A percentile compares a stretch with the other conserved stretches of the same genome.
Conservation (phyloP, 2,329 filamentous ascomycete genomes). For the Hypoxylon sp. region DNA sequence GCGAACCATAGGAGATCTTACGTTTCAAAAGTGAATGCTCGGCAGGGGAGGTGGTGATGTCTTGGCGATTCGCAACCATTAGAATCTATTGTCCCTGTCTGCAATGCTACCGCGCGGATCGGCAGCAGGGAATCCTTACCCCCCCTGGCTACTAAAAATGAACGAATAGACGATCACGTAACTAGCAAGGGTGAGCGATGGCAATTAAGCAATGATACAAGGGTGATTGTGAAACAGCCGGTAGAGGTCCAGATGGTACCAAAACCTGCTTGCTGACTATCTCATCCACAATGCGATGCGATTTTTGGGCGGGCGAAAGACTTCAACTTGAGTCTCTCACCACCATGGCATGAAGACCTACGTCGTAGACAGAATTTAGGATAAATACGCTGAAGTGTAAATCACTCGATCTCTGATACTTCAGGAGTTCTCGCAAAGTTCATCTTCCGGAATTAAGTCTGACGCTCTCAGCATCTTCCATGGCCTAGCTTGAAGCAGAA, state of each 20-base stretch:
- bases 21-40: conserved; percentile 30
- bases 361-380: neutral
- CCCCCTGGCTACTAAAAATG: conserved; percentile 20
- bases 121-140: conserved; percentile 16
- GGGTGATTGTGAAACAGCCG: conserved; percentile 41
- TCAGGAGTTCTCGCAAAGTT: conserved; percentile 11
- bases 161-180: conserved; percentile 30
- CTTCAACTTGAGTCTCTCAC: conserved; percentile 3
- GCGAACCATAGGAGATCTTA: conserved; percentile 14
- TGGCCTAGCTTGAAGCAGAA: neutral
- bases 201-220: conserved; percentile 27
- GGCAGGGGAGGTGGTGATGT: conserved; percentile 34
- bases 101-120: conserved; percentile 43
- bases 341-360: neutral
- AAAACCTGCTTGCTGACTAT: conserved; percentile 13
- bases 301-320: conserved; percentile 2
- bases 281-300: conserved; percentile 1
- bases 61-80: conserved; percentile 33
- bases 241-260: conserved; percentile 22
- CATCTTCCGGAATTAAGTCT: conserved; percentile 12
- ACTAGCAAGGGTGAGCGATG: conserved; percentile 18
- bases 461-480: neutral
- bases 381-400: conserved; percentile 5
- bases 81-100: conserved; percentile 15
- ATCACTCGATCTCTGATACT: neutral